Evolutionary conservation across 2,329 filamentous ascomycete species (phyloP).

Genomic region (Monosporascus sp.): DNA sequence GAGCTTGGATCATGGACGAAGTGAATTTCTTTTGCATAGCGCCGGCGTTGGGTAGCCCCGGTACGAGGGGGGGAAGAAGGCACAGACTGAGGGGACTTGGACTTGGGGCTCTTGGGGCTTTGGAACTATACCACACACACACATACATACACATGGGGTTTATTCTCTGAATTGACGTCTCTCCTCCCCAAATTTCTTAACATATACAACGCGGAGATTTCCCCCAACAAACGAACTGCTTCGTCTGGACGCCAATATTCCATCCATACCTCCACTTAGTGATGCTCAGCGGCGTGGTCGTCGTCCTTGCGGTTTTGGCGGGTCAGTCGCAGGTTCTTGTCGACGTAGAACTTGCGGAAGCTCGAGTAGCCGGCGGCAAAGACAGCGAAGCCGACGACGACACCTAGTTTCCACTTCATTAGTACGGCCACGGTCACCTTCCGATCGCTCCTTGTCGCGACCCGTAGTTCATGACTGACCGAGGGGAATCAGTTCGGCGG

Average conservation of each 20-base stretch:
- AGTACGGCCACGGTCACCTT: not conserved
- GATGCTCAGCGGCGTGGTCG: constrained; percentile 28
- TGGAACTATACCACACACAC: constrained; percentile 18
- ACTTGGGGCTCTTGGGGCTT: constrained; percentile 11
- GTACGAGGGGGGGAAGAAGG: constrained; percentile 3
- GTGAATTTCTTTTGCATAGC: constrained; percentile 23
- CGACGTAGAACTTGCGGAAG: constrained; percentile 73
- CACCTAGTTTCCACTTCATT: constrained; percentile 46
- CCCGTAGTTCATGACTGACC: constrained; percentile 52
- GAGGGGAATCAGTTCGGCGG: constrained; percentile 89
- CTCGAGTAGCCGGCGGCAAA: constrained; percentile 77
- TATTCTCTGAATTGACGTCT: constrained; percentile 11
- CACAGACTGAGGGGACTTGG: constrained; percentile 6
- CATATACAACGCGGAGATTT: constrained; percentile 25
- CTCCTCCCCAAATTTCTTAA: constrained; percentile 15
- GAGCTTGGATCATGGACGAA: constrained; percentile 25
- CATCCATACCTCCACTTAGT: constrained; percentile 23
- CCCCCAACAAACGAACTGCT: constrained; percentile 12
- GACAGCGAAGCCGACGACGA: constrained; percentile 83
- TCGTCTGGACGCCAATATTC: constrained; percentile 10
- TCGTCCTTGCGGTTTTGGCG: constrained; percentile 54
- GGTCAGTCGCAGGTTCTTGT: constrained; percentile 87
- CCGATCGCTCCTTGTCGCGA: no score
- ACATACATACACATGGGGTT: not conserved
- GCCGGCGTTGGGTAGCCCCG: constrained; percentile 20